A percentile compares a stretch with the other conserved stretches of the same genome.
Evolutionary conservation across 768 basidiomycete species (phyloP).

Genomic region (Tricholoma flavovirens): DNA sequence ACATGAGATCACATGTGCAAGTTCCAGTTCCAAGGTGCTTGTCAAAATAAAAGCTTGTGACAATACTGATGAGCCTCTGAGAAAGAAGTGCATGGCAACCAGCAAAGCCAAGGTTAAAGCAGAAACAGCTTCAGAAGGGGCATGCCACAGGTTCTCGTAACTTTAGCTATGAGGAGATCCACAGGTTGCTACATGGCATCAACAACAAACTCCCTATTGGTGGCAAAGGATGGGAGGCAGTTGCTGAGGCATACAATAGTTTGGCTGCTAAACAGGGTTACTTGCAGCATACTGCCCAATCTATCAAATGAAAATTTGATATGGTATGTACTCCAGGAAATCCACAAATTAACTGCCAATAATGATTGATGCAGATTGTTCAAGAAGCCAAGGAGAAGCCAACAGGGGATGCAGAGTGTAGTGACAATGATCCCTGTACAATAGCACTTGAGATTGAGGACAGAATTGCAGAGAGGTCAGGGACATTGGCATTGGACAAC

Average conservation of each 20-base stretch:
- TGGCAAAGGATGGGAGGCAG: slow-evolving; percentile 4
- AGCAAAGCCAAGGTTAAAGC: slow-evolving; percentile 5
- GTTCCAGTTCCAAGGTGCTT: not conserved
- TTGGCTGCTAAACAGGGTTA: slow-evolving; percentile 1
- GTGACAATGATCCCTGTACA: not conserved
- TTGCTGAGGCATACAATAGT: not conserved
- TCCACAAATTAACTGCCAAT: too few relatives aligned
- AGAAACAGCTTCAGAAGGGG: not conserved
- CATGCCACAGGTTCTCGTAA: slow-evolving; percentile 3
- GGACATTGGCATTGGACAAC: not conserved
- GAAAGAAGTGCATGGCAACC: not conserved
- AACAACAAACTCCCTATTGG: slow-evolving; percentile 3
- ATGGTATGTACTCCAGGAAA: not conserved
- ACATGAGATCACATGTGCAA: not conserved
- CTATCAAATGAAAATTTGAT: slow-evolving; percentile 5
- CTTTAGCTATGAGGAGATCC: slow-evolving; percentile 1
- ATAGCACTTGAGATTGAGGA: not conserved
- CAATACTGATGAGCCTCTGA: not conserved
- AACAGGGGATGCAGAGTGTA: not conserved
- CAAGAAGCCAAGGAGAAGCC: not conserved
- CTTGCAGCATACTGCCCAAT: not conserved
- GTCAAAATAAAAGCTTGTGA: not conserved
- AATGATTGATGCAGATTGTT: too few relatives aligned
- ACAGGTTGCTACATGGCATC: not conserved
- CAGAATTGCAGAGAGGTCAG: not conserved